Evolutionary conservation across 1,284 basidiomycete genomes (phyloP).

Genomic region (Filobasidium uniguttulatum): DNA sequence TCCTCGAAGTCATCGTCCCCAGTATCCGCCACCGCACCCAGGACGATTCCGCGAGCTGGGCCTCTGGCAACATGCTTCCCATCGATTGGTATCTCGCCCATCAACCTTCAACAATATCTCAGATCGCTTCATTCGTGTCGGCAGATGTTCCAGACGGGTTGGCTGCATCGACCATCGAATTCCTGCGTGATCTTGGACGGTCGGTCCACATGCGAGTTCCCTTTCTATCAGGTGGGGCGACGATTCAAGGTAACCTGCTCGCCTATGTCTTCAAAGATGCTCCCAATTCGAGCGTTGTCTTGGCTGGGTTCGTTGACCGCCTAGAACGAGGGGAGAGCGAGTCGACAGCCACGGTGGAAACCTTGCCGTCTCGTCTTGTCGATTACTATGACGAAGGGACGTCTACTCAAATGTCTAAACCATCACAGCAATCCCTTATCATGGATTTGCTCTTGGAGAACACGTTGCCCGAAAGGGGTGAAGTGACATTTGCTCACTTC

Average conservation of each 20-base stretch:
- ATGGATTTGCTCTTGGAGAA: conserved; percentile 73
- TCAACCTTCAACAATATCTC: conserved; percentile 8
- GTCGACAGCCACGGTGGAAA: not conserved
- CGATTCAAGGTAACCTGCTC: conserved; percentile 10
- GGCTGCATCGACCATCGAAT: conserved; percentile 5
- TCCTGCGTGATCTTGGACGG: conserved; percentile 9
- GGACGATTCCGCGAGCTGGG: not conserved
- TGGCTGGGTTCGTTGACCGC: conserved; percentile 14
- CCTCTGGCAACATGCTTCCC: conserved; percentile 2
- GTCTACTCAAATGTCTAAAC: conserved; percentile 37
- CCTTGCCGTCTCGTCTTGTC: not conserved
- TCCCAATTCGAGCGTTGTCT: conserved; percentile 10
- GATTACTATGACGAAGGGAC: not conserved
- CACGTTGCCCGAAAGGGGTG: conserved; percentile 50
- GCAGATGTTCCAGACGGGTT: conserved; percentile 3
- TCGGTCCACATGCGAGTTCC: conserved; percentile 8
- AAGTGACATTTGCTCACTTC: conserved; percentile 81
- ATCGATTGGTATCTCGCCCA: conserved; percentile 11
- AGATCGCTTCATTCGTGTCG: conserved; percentile 11
- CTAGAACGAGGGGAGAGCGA: conserved; percentile 7
- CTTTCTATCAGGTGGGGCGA: conserved; percentile 10
- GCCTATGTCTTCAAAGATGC: conserved; percentile 10
- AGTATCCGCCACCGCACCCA: conserved; percentile 2
- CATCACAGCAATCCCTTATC: conserved; percentile 63
- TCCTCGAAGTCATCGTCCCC: conserved; percentile 11